Conservation (phyloP, 2,329 filamentous ascomycete genomes). For the Albophoma yamanashiensis region DNA sequence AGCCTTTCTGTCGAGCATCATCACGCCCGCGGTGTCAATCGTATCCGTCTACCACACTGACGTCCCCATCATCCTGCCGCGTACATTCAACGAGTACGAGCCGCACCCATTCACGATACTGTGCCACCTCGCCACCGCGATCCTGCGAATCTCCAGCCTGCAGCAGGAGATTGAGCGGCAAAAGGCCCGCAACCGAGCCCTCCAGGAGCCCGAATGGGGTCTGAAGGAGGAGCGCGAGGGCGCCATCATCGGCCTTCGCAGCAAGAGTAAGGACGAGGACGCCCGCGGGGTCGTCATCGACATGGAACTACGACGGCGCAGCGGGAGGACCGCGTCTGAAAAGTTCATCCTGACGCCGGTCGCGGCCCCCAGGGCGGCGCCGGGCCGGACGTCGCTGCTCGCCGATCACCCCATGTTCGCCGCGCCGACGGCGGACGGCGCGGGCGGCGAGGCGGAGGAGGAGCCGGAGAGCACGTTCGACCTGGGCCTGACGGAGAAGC, state of each 20-base stretch:
- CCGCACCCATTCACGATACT: constrained; percentile 64
- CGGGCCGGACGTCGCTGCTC: constrained; percentile 45
- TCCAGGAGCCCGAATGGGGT: constrained; percentile 68
- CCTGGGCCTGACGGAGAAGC: constrained; percentile 80
- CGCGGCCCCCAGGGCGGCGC: constrained; percentile 7
- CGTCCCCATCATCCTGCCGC: constrained; percentile 46
- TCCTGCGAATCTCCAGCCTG: constrained; percentile 65
- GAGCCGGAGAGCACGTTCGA: constrained; percentile 71
- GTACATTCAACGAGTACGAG: constrained; percentile 39
- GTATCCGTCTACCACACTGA: constrained; percentile 77
- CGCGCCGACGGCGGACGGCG: constrained; percentile 22
- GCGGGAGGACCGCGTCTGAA: constrained; percentile 67
- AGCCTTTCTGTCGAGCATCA: constrained; percentile 57
- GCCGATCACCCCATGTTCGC: constrained; percentile 67
- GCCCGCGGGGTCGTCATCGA: constrained; percentile 55
- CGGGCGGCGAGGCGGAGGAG: constrained; percentile 30
- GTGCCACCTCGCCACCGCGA: constrained; percentile 77
- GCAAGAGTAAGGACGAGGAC: constrained; percentile 30
- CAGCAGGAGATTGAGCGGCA: constrained; percentile 64
- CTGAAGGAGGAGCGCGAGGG: constrained; percentile 70
- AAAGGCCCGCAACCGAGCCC: constrained; percentile 63
- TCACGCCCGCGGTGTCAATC: constrained; percentile 58
- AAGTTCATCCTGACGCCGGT: constrained; percentile 39
- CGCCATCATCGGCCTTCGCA: constrained; percentile 55
- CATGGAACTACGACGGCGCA: constrained; percentile 79